Evolutionary conservation across 495 filamentous ascomycete genomes (phyloP), one percentile per base, ranked within the genome.

Genomic region (Penicillium ochrochloron): DNA sequence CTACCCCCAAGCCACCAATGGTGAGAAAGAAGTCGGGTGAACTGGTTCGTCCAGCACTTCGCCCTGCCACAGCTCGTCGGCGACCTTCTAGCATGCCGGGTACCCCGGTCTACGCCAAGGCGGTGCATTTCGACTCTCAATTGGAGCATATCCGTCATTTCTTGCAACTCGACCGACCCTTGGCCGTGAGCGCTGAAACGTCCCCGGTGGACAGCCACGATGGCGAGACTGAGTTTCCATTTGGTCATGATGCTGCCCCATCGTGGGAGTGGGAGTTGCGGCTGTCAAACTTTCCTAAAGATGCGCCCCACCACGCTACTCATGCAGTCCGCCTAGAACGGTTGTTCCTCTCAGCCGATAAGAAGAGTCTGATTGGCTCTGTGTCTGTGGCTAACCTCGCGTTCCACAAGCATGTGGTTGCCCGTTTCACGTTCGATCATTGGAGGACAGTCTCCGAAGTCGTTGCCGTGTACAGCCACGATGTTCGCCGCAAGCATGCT

Each of bases 381-480:
- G 85, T 96, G 25, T 91, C 88, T 21, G 93, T 94, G 57, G 88
- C 90, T 67, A 99, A 99, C 74, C 76, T 98, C 21, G 86, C 93
- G 1, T 99, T 95, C 78, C 88, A 96, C 48, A 99, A 99, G 74
- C 73, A 80, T 11, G 94, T 99, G 42, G 86, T 90, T 23, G 93
- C 92, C 74, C 87, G 95, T 31, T 99, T 99, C 73, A 98, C 96
- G 0, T 85, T 98, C 60, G 95, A 99, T 76, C 93, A 94, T 73
- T 99, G 95, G 95, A 96, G 94, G 80, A 99, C 95, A 0, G 94
- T 93, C 3, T 99, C 95, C 2, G 95, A 99, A 73, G 90, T 99
- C 4, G 83, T 85, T 44, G 96, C 93, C 10, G 93, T 97, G 70
- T 99, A 86, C 77, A 90, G 88, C 74, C 85, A 90, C 60, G 91